These are phyloP conservation scores for Lachancea waltii DNA, from an alignment of 805 yeast species.

Conservation along the genomic window DNA sequence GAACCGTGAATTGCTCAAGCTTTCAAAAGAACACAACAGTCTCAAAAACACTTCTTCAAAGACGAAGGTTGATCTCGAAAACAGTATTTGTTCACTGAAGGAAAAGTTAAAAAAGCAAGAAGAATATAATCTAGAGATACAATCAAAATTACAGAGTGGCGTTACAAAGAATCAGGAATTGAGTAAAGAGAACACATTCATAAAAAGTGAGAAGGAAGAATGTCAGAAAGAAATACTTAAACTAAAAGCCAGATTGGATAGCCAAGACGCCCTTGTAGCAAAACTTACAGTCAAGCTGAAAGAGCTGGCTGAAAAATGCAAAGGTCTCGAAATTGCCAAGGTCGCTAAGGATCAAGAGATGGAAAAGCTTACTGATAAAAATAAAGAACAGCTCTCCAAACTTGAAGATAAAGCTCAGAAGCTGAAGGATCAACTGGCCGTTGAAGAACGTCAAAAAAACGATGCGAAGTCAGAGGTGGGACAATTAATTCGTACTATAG, in stretches of 20 bases:
- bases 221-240: no score
- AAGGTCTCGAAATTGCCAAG: constrained; percentile 25
- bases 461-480: no score
- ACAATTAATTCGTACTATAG: no score
- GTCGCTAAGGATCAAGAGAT: constrained; percentile 15
- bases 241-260: constrained; percentile 24
- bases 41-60: constrained; percentile 38
- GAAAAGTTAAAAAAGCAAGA: constrained; percentile 1
- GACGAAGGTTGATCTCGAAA: constrained; percentile 31
- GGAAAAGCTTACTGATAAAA: constrained; percentile 7
- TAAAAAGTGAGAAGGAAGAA: constrained; percentile 28
- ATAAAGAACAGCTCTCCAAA: constrained; percentile 11
- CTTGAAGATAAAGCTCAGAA: constrained; percentile 13
- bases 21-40: constrained; percentile 53
- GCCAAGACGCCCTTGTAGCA: constrained; percentile 33
- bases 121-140: background rate
- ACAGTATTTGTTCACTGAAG: constrained; percentile 6
- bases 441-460: no score
- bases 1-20: constrained; percentile 71
- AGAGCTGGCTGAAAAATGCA: constrained; percentile 34
- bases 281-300: constrained; percentile 42
- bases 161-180: background rate
- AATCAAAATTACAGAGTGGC: background rate
- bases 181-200: constrained; percentile 7
- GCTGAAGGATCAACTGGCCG: background rate